Base-by-base conservation (phyloP, 192 early-diverging fungal genomes). In the Rhizophagus prolifer region DNA sequence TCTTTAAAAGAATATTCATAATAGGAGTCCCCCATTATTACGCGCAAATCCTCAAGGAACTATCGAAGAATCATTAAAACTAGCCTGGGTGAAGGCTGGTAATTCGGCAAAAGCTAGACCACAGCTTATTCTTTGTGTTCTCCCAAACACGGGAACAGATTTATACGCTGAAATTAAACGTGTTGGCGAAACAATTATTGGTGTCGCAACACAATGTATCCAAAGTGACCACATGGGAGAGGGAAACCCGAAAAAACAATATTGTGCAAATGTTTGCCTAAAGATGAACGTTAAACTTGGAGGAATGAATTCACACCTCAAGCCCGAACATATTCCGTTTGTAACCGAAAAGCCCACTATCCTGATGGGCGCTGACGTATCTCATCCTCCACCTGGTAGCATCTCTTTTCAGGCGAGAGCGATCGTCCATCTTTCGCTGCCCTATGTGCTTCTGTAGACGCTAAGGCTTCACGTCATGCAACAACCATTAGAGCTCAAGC, bases 251-350 rank as follows among this genome's bases (percentile, higher is more conserved):
- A 95, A 92, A 79, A 78, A 89, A 46, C 95, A 96, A 85, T 98
- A 98, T 86, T 95, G 93, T 74, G 96, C 95, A 9, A 98, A 97
- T 72, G 91, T 98, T 19, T 94, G 91, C 72, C 83, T 98, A 28
- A 98, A 98, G 85, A 89, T 97, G 73, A 98, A 98, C 81, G 88
- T 92, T 46, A 97, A 98, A 86, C 88, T 54, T 54, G 58, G 16
- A 19, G 50, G 16, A 4, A 91, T 91, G 85, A 96, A 96, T 84
- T 86, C 89, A 31, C 90, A 84, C 76, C 79, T 98, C 31, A 77
- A 67, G 0, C 80, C 81, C n/a, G 28, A 79, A 12, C 84, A 93
- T 58, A 84, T 92, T 28, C 88, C 90, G 1, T 93, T 97, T 81
- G 81, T 94, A 31, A 80, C 0, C 0, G 10, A 44, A 2, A 91